A percentile compares a stretch with the other conserved stretches of the same genome.
Evolutionary conservation across 176 grass and related monocot genomes (phyloP).

Genomic region (Panicum miliaceum): DNA sequence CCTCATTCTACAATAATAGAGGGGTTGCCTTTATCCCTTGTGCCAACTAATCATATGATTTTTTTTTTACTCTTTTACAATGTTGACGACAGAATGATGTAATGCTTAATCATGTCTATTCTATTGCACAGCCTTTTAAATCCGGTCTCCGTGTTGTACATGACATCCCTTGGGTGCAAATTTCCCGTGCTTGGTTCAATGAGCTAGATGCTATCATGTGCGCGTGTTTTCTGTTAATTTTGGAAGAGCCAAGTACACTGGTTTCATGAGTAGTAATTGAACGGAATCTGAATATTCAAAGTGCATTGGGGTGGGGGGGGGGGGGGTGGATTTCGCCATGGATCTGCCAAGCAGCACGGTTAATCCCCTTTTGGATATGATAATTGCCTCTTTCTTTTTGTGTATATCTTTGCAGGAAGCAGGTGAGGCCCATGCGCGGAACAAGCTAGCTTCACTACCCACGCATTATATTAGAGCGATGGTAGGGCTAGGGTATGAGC

Average conservation of each 20-base stretch:
- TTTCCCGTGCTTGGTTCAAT: neutral
- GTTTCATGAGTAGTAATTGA: conserved; percentile 9
- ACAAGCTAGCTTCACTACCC: conserved; percentile 25
- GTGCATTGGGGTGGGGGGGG: no score
- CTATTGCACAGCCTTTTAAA: conserved; percentile 32
- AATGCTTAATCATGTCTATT: conserved; percentile 37
- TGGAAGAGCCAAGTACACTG: conserved; percentile 7
- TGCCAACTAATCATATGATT: conserved; percentile 2
- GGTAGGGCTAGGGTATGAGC: conserved; percentile 2
- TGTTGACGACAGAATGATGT: conserved; percentile 8
- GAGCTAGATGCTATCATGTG: neutral
- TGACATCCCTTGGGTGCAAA: neutral
- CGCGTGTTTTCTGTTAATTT: neutral
- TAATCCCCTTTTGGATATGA: neutral
- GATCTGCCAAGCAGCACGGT: neutral
- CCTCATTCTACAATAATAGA: neutral
- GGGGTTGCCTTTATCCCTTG: neutral
- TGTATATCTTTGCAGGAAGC: neutral
- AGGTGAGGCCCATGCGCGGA: conserved; percentile 44
- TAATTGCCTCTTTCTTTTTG: conserved; percentile 6
- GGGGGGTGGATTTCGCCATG: neutral
- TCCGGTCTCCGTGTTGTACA: conserved; percentile 5
- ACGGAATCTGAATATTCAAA: conserved; percentile 31
- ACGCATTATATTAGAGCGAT: conserved; percentile 17
- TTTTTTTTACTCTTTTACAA: neutral